phyloP scores from a whole-genome alignment of 257 asterid genomes.

The Plantago ovata region DNA sequence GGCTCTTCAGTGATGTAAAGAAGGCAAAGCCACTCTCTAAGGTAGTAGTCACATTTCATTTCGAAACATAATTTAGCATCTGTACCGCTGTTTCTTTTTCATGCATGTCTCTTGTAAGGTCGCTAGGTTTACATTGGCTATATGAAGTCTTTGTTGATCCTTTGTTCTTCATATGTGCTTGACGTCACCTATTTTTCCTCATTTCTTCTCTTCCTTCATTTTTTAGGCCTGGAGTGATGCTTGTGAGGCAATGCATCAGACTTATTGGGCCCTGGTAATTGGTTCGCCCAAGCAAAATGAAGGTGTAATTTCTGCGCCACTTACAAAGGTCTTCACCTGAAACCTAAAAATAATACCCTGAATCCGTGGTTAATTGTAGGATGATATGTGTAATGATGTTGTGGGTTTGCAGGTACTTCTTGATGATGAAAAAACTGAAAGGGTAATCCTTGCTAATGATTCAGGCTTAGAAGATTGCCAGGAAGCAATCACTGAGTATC shows the following conservation, averaged over 20 bases:
- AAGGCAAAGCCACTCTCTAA: constrained; percentile 50
- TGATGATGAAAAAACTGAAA: constrained; percentile 76
- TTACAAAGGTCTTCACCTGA: constrained; percentile 57
- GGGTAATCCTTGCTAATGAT: constrained; percentile 68
- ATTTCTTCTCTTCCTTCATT: not conserved
- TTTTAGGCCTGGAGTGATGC: constrained; percentile 69
- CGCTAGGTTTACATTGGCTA: no score
- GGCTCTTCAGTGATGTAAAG: constrained; percentile 57
- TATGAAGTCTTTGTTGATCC: no score
- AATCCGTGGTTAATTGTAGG: constrained; percentile 10
- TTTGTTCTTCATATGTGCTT: no score
- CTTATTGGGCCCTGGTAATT: constrained; percentile 90
- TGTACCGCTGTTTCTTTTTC: not conserved
- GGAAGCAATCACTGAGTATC: constrained; percentile 81
- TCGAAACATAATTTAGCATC: not conserved
- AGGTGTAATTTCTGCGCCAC: constrained; percentile 75
- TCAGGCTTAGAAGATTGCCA: constrained; percentile 82
- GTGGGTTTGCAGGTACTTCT: constrained; percentile 62
- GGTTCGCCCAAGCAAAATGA: constrained; percentile 84
- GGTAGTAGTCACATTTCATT: constrained; percentile 36
- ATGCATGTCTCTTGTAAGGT: no score
- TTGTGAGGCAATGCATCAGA: constrained; percentile 55
- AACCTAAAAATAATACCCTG: no score
- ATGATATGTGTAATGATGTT: constrained; percentile 8
- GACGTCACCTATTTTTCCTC: not conserved